Base-by-base conservation (phyloP, 345 rosid species). In the Carallia brachiata region DNA sequence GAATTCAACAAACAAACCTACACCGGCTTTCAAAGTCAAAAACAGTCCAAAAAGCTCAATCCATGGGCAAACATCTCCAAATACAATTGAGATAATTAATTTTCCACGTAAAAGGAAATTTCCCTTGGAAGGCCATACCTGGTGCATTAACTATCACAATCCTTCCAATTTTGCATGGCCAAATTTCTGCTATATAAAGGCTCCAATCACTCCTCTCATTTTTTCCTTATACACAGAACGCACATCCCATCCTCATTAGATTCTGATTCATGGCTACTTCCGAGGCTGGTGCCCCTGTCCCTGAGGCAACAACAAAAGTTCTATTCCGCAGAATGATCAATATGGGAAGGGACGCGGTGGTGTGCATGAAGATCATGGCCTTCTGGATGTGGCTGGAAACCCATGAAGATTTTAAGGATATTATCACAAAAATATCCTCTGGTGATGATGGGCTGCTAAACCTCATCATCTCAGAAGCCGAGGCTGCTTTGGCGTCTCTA, bases 331-430 rank as follows among this genome's bases (percentile, higher is more conserved):
- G 13, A 17, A 23, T 72, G 69, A 64, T 34, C 6, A 12, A 13
- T 9, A 4, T n/a, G 28, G 66, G 66, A 61, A 60, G 23, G 13
- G 47, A n/a, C 8, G 39, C 6, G 61, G 76, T 18, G 28, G 52
- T 16, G 4, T 36, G 40, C 39, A 27, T 73, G 16, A 73, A 52
- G 53, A 61, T 61, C 18, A 60, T 66, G 23, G 70, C 71, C 23
- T 36, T 73, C 8, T 73, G 76, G 76, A 15, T 66, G 4, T 73
- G 76, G 76, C 66, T 73, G 6, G 66, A 73, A 28, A 19, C 62
- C n/a, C 66, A 44, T 6, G 15, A 44, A 9, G 70, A 65, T 4
- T 58, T 60, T 50, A 31, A 7, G 27, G 53, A 36, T 5, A 66
- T 73, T 31, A 47, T 66, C 18, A 30, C 18, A 36, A 54, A 27